A percentile compares a stretch with the other conserved stretches of the same genome.
These are phyloP conservation scores for Hamamelis virginiana DNA, from an alignment of 164 flowering plant genomes.

Conservation along the genomic window DNA sequence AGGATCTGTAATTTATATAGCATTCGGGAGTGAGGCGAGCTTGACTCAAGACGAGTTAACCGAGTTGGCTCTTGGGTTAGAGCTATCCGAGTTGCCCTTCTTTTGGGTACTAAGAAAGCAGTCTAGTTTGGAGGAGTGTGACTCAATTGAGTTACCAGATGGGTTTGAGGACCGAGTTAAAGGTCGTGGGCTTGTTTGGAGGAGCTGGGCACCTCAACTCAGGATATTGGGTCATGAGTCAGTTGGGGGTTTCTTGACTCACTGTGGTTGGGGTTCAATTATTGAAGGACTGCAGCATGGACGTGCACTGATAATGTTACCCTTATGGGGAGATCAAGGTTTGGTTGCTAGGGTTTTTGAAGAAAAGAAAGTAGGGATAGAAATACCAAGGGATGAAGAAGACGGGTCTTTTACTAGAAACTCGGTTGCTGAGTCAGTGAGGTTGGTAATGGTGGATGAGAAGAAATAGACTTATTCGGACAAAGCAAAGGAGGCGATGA, in stretches of 20 bases:
- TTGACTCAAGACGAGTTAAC: constrained; percentile 18
- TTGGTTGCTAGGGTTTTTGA: constrained; percentile 24
- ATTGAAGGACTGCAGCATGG: constrained; percentile 38
- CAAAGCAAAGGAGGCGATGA: constrained; percentile 25
- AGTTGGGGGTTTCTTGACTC: constrained; percentile 39
- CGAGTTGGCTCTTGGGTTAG: constrained; percentile 36
- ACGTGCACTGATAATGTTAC: constrained; percentile 27
- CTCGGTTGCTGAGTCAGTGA: constrained; percentile 29
- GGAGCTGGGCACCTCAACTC: constrained; percentile 45
- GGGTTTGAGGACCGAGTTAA: constrained; percentile 34
- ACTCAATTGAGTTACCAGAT: constrained; percentile 17
- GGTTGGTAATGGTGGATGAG: constrained; percentile 23
- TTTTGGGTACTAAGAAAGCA: constrained; percentile 38
- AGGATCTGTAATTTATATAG: constrained; percentile 26
- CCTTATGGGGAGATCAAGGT: constrained; percentile 36
- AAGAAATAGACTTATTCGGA: constrained; percentile 22
- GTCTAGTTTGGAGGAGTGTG: background rate
- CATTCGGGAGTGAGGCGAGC: constrained; percentile 29
- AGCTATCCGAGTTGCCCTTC: constrained; percentile 33
- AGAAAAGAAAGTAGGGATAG: constrained; percentile 24
- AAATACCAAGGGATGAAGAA: constrained; percentile 28
- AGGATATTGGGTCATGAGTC: constrained; percentile 40
- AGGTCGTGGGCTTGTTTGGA: constrained; percentile 28
- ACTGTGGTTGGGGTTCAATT: constrained; percentile 46
- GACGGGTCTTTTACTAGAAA: constrained; percentile 34